Conservation (phyloP, 2,329 filamentous ascomycete species). For the Pseudonectria buxi region DNA sequence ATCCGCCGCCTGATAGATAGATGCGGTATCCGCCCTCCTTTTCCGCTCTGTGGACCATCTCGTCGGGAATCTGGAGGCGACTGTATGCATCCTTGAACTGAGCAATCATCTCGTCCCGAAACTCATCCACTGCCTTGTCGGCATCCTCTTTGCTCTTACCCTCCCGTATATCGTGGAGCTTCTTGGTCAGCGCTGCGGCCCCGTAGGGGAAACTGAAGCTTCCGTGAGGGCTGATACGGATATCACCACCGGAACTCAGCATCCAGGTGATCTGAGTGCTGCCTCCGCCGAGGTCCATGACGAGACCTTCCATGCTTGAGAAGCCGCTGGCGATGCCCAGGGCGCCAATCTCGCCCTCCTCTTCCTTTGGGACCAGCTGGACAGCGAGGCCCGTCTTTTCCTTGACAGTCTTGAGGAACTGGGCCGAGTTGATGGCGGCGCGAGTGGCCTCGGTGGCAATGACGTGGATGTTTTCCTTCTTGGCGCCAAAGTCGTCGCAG, state of each 20-base stretch:
- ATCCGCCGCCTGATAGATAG: constrained; percentile 64
- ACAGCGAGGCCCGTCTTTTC: constrained; percentile 53
- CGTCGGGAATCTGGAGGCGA: constrained; percentile 45
- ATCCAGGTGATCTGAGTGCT: constrained; percentile 67
- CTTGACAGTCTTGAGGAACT: constrained; percentile 37
- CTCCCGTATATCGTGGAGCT: constrained; percentile 39
- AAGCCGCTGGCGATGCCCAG: constrained; percentile 61
- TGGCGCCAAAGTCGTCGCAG: constrained; percentile 21
- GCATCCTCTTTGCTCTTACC: constrained; percentile 32
- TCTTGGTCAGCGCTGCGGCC: constrained; percentile 56
- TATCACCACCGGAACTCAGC: constrained; percentile 39
- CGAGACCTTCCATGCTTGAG: constrained; percentile 52
- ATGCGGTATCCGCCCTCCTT: constrained; percentile 46
- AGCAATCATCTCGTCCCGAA: constrained; percentile 43
- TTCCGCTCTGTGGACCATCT: constrained; percentile 38
- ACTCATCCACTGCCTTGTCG: constrained; percentile 35
- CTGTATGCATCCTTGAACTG: constrained; percentile 46
- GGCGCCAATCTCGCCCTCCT: constrained; percentile 60
- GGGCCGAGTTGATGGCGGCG: constrained; percentile 22
- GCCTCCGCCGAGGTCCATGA: constrained; percentile 67
- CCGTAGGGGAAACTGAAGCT: constrained; percentile 64
- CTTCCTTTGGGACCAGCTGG: constrained; percentile 55
- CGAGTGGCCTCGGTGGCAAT: constrained; percentile 28
- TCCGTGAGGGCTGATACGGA: constrained; percentile 45
- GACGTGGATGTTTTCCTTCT: constrained; percentile 21